Conservation (phyloP, 352 stramenopile genomes). For the Globisporangium uncinulatum region DNA sequence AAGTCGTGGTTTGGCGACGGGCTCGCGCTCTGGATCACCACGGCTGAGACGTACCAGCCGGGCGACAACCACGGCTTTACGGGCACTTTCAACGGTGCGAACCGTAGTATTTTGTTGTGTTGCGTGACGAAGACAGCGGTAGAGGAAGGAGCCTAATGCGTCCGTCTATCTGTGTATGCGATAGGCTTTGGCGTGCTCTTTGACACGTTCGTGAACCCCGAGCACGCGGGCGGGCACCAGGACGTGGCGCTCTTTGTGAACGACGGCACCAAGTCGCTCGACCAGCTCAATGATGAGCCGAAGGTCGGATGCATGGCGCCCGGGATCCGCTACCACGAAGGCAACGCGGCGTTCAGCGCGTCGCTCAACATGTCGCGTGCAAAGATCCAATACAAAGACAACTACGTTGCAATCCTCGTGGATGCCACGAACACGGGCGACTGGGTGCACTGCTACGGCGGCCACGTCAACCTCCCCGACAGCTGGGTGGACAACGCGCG, state of each 20-base stretch:
- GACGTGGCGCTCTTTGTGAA: constrained; percentile 82
- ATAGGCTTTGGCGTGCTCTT: constrained; percentile 69
- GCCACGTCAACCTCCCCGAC: constrained; percentile 36
- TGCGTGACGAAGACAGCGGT: too few species aligned
- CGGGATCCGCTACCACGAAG: constrained; percentile 77
- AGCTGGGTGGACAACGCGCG: constrained; percentile 63
- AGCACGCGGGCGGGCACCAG: constrained; percentile 74
- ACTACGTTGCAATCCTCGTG: constrained; percentile 62
- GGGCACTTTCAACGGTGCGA: constrained; percentile 40
- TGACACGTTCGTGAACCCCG: constrained; percentile 82
- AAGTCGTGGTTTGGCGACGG: constrained; percentile 74
- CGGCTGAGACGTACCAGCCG: constrained; percentile 33
- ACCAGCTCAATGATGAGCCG: constrained; percentile 64
- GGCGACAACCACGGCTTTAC: constrained; percentile 83
- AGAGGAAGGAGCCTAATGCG: too few species aligned
- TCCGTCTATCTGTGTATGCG: neutral
- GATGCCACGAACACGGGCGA: constrained; percentile 67
- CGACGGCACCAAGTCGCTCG: constrained; percentile 67
- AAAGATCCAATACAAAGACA: constrained; percentile 76
- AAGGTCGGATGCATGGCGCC: constrained; percentile 76
- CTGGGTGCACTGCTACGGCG: constrained; percentile 64
- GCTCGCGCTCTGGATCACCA: constrained; percentile 78
- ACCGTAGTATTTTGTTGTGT: too few species aligned
- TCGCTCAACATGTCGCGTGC: constrained; percentile 77
- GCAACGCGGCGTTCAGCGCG: constrained; percentile 68